Evolutionary conservation across 2,329 filamentous ascomycete species (phyloP).

Genomic region (Fusarium sublunatum): DNA sequence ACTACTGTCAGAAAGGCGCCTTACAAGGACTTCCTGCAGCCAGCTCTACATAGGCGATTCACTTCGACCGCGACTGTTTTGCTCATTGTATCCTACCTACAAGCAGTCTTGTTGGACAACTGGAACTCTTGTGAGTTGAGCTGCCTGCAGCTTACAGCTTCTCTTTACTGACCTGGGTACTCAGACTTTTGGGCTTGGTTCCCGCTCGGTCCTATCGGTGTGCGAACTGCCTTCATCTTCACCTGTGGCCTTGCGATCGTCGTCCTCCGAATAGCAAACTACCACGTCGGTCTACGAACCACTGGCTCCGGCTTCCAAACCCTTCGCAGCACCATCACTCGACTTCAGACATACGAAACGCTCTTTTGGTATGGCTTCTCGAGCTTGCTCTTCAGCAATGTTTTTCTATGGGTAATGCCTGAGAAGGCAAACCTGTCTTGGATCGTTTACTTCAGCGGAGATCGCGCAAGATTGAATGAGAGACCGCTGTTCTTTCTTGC

Average conservation of each 20-base stretch:
- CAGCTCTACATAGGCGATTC: slow-evolving; percentile 87
- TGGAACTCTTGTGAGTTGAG: slow-evolving; percentile 73
- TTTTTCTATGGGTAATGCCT: slow-evolving; percentile 80
- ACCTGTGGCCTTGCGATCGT: slow-evolving; percentile 80
- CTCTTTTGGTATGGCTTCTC: slow-evolving; percentile 81
- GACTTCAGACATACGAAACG: slow-evolving; percentile 73
- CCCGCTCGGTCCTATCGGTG: slow-evolving; percentile 78
- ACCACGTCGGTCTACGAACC: slow-evolving; percentile 79
- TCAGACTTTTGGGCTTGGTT: slow-evolving; percentile 88
- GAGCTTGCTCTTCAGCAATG: slow-evolving; percentile 80
- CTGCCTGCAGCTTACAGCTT: not conserved
- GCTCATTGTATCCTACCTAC: slow-evolving; percentile 76
- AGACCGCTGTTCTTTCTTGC: slow-evolving; percentile 82
- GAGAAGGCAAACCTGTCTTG: slow-evolving; percentile 72
- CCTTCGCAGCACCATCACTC: slow-evolving; percentile 67
- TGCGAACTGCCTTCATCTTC: slow-evolving; percentile 81
- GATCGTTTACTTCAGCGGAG: slow-evolving; percentile 77
- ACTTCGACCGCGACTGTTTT: slow-evolving; percentile 78
- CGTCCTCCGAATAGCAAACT: slow-evolving; percentile 85
- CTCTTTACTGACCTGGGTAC: slow-evolving; percentile 8
- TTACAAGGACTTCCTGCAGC: slow-evolving; percentile 92
- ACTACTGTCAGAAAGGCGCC: slow-evolving; percentile 66
- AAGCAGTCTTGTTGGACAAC: slow-evolving; percentile 75
- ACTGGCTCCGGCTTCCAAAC: slow-evolving; percentile 75
- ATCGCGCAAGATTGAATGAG: slow-evolving; percentile 85